A percentile compares a stretch with the other conserved stretches of the same genome.
Evolutionary conservation across 2,329 filamentous ascomycete species (phyloP).

Genomic region (Clonostachys rhizophaga): DNA sequence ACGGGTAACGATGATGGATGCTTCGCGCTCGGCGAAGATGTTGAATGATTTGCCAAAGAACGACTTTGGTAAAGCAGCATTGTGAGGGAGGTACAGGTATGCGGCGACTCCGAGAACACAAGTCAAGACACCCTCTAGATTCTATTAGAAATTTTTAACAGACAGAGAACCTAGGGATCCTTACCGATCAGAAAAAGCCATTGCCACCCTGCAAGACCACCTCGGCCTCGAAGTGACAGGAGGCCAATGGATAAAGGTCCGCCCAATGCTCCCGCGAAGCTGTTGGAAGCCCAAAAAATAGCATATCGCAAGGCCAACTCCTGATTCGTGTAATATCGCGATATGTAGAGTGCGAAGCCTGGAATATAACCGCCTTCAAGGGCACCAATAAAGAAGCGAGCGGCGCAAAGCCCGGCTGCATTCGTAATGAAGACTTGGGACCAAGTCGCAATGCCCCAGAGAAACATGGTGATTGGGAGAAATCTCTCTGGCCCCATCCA

Average conservation of each 20-base stretch:
- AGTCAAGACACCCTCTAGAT: conserved; percentile 16
- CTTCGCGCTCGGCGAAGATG: conserved; percentile 15
- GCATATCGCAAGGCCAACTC: conserved; percentile 18
- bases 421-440: conserved; percentile 17
- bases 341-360: conserved; percentile 20
- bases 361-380: conserved; percentile 24
- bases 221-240: conserved; percentile 13
- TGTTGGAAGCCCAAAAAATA: conserved; percentile 21
- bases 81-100: conserved; percentile 18
- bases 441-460: conserved; percentile 20
- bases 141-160: neutral
- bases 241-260: conserved; percentile 17
- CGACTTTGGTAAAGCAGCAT: conserved; percentile 12
- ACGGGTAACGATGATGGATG: conserved; percentile 15
- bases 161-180: neutral
- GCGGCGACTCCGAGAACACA: conserved; percentile 12
- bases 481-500: conserved; percentile 17
- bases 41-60: conserved; percentile 14
- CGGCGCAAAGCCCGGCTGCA: conserved; percentile 12
- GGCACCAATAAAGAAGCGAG: conserved; percentile 18
- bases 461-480: conserved; percentile 18
- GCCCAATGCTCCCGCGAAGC: conserved; percentile 15
- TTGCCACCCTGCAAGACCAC: conserved; percentile 18
- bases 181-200: conserved; percentile 20
- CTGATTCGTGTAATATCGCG: conserved; percentile 18